Base-by-base conservation (phyloP, 2,329 filamentous ascomycete species). In the Alternaria longipes region DNA sequence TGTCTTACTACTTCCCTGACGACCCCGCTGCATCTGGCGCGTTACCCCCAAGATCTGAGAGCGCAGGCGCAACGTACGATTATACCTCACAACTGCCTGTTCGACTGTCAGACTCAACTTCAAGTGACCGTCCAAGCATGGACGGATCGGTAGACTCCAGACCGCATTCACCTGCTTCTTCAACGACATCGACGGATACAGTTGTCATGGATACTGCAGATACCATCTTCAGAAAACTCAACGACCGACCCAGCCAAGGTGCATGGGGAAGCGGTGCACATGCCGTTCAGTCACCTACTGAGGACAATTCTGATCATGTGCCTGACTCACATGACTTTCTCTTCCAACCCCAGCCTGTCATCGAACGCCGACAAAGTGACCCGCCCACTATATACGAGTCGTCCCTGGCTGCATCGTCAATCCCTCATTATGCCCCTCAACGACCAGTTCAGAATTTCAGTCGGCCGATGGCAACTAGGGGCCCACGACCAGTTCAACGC, bases 281-380 rank as follows among this genome's bases (percentile, higher is more conserved):
- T 46, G 50, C 64, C 26, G 65, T 65, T 4, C 65, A 67, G 41
- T 32, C 54, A 45, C 46, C 59, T 3, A 62, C 63, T 30, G 65
- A 56, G 8, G 54, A 52, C 11, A 55, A 65, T 9, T 45, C 22
- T 14, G 63, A 62, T 7, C 7, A 53, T n/a, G 69, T 74, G 28
- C 70, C 72, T 16, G 70, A 74, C 20, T 71, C 69, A 9, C 72
- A 75, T 46, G 69, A 72, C 30, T 74, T 76, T 32, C 53, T 74
- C 8, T 75, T 76, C 40, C 64, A 65, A 8, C 46, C 61, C 14
- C 60, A 60, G 7, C 52, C 68, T 8, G 47, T 38, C 26, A 26
- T 44, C 9, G 47, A 62, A 22, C 58, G 41, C 28, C 46, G 49
- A 40, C 57, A 60, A 30, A 66, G 54, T 34, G 64, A 68, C 42